phyloP scores from a whole-genome alignment of 257 asterid genomes.

The Solanum dulcamara region DNA sequence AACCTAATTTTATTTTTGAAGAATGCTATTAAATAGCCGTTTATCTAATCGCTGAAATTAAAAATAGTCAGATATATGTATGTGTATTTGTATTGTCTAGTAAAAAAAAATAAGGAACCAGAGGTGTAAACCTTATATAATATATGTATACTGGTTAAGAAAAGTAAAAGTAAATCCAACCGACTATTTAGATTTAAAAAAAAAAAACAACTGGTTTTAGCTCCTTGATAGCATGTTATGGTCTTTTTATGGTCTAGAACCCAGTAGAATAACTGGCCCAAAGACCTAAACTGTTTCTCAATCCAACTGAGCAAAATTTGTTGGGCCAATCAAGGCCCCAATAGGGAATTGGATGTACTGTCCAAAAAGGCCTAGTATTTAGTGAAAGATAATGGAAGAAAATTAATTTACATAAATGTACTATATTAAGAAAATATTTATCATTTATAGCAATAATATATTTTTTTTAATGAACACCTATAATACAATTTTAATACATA shows the following conservation, averaged over 20 bases:
- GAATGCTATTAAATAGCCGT: neutral
- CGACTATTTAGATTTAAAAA: neutral
- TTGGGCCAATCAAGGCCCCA: neutral
- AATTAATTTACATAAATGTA: too few relatives aligned
- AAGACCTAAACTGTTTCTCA: neutral
- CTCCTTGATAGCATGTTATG: neutral
- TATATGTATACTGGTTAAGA: neutral
- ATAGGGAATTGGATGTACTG: neutral
- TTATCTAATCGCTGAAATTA: neutral
- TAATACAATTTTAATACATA: too few relatives aligned
- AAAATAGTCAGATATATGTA: neutral
- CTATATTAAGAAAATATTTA: too few relatives aligned
- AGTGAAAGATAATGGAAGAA: too few relatives aligned
- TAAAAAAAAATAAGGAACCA: too few relatives aligned
- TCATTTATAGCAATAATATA: too few relatives aligned
- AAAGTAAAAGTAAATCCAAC: neutral
- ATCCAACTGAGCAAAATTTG: neutral
- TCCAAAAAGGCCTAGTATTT: neutral
- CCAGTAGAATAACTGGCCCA: neutral
- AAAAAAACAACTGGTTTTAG: neutral
- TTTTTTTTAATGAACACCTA: too few relatives aligned
- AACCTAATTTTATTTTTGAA: neutral
- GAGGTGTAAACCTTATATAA: neutral
- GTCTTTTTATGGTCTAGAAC: neutral
- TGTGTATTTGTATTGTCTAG: too few relatives aligned